Percentiles rank a stretch among this genome's conserved stretches.
phyloP scores from a whole-genome alignment of 139 green algal species.

The Tetraselmis striata region DNA sequence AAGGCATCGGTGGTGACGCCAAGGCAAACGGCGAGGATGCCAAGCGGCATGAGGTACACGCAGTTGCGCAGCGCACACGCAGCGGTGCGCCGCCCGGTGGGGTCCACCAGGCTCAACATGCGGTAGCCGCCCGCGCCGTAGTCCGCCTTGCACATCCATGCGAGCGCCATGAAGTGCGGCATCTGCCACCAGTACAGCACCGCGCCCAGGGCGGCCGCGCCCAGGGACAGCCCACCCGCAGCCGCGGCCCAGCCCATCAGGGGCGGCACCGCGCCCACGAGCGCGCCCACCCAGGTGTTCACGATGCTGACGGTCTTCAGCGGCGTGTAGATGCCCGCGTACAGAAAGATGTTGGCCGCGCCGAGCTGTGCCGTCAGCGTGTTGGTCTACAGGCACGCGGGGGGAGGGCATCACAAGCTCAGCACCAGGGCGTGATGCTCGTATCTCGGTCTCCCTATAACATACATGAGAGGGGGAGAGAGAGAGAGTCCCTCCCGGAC shows the following conservation, averaged over 20 bases:
- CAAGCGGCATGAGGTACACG: conserved; percentile 81
- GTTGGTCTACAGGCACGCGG: conserved; percentile 65
- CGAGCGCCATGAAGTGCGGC: conserved; percentile 96
- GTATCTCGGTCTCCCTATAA: neutral
- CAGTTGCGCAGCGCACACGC: conserved; percentile 78
- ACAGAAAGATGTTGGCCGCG: conserved; percentile 90
- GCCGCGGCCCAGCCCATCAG: conserved; percentile 95
- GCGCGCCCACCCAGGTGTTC: conserved; percentile 95
- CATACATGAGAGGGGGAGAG: neutral
- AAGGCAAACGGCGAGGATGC: conserved; percentile 46
- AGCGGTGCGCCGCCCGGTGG: conserved; percentile 72
- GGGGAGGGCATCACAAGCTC: too few species aligned
- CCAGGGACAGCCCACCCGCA: conserved; percentile 28
- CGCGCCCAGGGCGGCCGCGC: conserved; percentile 62
- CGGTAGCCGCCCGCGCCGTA: conserved; percentile 74
- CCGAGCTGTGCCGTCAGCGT: conserved; percentile 71
- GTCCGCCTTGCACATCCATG: conserved; percentile 89
- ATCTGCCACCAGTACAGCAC: conserved; percentile 97
- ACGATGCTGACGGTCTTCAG: conserved; percentile 81
- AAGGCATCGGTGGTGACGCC: conserved; percentile 70
- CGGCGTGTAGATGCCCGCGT: conserved; percentile 92
- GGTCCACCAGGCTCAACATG: conserved; percentile 88
- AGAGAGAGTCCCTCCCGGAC: too few species aligned
- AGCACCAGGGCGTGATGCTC: neutral
- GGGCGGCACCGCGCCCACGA: conserved; percentile 94